Conservation (phyloP, 352 stramenopile species). For the Phytophthora ramorum region DNA sequence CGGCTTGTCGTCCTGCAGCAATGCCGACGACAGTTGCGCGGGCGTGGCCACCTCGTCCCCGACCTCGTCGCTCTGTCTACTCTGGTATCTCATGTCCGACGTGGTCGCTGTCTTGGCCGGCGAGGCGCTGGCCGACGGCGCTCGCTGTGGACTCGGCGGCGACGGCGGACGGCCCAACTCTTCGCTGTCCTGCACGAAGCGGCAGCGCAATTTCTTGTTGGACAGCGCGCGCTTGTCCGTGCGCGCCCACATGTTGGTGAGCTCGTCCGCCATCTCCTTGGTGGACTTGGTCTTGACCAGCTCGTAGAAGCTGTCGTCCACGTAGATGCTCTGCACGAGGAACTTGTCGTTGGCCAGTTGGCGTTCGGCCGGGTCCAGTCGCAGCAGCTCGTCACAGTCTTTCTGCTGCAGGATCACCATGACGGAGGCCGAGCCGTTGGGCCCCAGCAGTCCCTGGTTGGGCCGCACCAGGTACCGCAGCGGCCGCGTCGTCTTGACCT, state of each 20-base stretch:
- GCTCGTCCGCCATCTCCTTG: constrained; percentile 90
- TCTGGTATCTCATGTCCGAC: constrained; percentile 27
- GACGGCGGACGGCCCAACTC: constrained; percentile 14
- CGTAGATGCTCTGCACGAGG: constrained; percentile 86
- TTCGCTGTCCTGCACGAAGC: constrained; percentile 72
- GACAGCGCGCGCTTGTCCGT: constrained; percentile 81
- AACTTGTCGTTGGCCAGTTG: constrained; percentile 92
- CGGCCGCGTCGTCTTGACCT: constrained; percentile 90
- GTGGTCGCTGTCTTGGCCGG: constrained; percentile 20
- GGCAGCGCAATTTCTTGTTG: constrained; percentile 92
- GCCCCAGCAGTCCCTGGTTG: constrained; percentile 85
- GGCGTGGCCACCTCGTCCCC: constrained; percentile 46
- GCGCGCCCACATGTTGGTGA: constrained; percentile 86
- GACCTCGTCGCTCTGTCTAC: constrained; percentile 21
- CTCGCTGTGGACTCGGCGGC: constrained; percentile 17
- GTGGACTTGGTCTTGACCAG: constrained; percentile 86
- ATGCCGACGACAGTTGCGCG: constrained; percentile 62
- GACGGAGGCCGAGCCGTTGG: constrained; percentile 78
- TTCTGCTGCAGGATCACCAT: constrained; percentile 92
- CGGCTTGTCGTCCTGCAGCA: constrained; percentile 61
- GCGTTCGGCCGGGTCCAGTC: constrained; percentile 76
- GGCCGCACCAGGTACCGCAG: constrained; percentile 90
- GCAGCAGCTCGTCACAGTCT: constrained; percentile 87
- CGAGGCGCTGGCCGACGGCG: constrained; percentile 15
- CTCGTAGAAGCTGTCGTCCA: constrained; percentile 88